Evolutionary conservation across 768 basidiomycete species (phyloP).

Genomic region (Lactarius quietus): DNA sequence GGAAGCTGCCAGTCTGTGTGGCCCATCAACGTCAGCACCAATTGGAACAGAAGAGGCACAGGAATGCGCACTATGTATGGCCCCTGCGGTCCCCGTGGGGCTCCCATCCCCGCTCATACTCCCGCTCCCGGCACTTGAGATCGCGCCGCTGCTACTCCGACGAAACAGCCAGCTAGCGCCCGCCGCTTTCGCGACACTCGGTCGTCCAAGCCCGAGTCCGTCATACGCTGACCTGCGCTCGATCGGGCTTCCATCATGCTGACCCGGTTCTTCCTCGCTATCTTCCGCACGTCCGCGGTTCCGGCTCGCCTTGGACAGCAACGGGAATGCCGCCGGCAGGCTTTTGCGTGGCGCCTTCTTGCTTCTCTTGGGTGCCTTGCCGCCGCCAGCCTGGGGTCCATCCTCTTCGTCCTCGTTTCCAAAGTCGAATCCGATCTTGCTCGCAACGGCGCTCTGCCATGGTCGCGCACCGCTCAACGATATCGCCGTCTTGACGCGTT

Average conservation of each 20-base stretch:
- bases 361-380: slow-evolving; percentile 31
- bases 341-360: slow-evolving; percentile 65
- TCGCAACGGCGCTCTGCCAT: slow-evolving; percentile 78
- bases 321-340: slow-evolving; percentile 67
- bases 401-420: slow-evolving; percentile 31
- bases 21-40: not conserved
- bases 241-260: slow-evolving; percentile 55
- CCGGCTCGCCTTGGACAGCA: slow-evolving; percentile 31
- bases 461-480: slow-evolving; percentile 48
- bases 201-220: slow-evolving; percentile 65
- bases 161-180: slow-evolving; percentile 64
- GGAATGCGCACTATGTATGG: slow-evolving; percentile 47
- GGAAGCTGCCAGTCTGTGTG: slow-evolving; percentile 54
- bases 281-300: slow-evolving; percentile 36
- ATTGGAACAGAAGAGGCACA: not conserved
- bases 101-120: slow-evolving; percentile 48
- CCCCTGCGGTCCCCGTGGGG: slow-evolving; percentile 56
- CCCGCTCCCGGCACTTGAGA: slow-evolving; percentile 52
- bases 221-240: slow-evolving; percentile 51
- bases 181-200: slow-evolving; percentile 32
- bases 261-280: slow-evolving; percentile 54
- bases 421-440: slow-evolving; percentile 54
- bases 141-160: slow-evolving; percentile 76
- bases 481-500: slow-evolving; percentile 61
- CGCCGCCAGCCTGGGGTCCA: slow-evolving; percentile 42